Percentiles rank a stretch among this genome's conserved stretches.
phyloP scores from a whole-genome alignment of 2,329 filamentous ascomycete species.

The Zopfia rhizophila region DNA sequence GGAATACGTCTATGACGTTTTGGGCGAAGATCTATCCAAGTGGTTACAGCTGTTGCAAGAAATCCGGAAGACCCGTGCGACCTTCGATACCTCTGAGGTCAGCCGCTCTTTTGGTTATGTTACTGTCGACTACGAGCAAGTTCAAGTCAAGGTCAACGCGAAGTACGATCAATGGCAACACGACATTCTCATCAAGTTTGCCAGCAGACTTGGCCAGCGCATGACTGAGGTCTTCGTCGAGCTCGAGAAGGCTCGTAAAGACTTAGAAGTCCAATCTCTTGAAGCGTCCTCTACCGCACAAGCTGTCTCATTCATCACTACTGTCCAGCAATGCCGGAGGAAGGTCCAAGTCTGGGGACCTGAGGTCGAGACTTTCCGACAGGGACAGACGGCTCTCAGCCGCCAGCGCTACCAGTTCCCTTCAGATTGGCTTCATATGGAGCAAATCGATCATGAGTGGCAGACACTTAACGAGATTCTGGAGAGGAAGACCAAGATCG shows the following conservation, averaged over 20 bases:
- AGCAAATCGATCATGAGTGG: conserved; percentile 98
- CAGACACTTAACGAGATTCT: conserved; percentile 91
- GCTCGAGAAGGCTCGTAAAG: conserved; percentile 87
- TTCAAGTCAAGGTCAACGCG: conserved; percentile 97
- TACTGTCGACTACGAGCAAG: conserved; percentile 97
- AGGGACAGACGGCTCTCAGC: conserved; percentile 91
- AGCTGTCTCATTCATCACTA: conserved; percentile 97
- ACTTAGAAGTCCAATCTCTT: conserved; percentile 90
- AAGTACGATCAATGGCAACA: conserved; percentile 99
- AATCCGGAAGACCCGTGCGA: conserved; percentile 92
- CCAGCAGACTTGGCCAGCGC: conserved; percentile 83
- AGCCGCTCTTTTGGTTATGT: conserved; percentile 93
- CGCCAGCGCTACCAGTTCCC: conserved; percentile 95
- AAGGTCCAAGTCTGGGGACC: conserved; percentile 95
- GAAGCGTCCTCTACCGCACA: conserved; percentile 96
- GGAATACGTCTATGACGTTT: conserved; percentile 90
- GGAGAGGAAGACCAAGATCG: conserved; percentile 90
- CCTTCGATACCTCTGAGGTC: conserved; percentile 96
- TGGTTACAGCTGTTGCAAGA: conserved; percentile 98
- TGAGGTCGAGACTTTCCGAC: conserved; percentile 94
- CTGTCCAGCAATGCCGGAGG: conserved; percentile 94
- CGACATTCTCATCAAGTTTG: conserved; percentile 94
- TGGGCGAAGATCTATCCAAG: conserved; percentile 89
- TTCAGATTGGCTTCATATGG: conserved; percentile 92
- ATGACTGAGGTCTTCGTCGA: conserved; percentile 94